A percentile compares a stretch with the other conserved stretches of the same genome.
phyloP scores from a whole-genome alignment of 345 rosid species.

The Litchi chinensis region DNA sequence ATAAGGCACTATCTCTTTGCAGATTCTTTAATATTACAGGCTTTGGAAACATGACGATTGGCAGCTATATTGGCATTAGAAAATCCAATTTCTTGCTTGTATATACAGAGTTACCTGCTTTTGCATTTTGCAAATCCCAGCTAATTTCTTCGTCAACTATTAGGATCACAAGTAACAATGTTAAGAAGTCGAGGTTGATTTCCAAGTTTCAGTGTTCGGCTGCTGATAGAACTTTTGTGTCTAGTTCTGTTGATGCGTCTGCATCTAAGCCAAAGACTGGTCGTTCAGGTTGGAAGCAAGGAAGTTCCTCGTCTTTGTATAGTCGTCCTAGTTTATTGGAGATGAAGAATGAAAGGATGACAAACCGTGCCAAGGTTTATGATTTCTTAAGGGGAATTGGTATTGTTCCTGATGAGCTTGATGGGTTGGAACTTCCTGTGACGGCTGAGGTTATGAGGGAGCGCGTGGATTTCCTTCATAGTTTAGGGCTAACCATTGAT shows the following conservation, averaged over 20 bases:
- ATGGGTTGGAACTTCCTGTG: constrained; percentile 91
- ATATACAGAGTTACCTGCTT: constrained; percentile 59
- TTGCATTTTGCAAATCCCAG: constrained; percentile 32
- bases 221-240: constrained; percentile 48
- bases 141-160: constrained; percentile 27
- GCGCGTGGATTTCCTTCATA: constrained; percentile 82
- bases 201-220: constrained; percentile 42
- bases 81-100: constrained; percentile 59
- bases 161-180: constrained; percentile 36
- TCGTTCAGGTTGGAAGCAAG: constrained; percentile 39
- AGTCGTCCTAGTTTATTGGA: constrained; percentile 68
- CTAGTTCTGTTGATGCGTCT: constrained; percentile 45
- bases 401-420: constrained; percentile 76
- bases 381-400: constrained; percentile 70
- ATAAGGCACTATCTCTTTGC: constrained; percentile 20
- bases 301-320: constrained; percentile 62
- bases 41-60: constrained; percentile 49
- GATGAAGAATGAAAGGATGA: constrained; percentile 69
- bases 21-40: constrained; percentile 16
- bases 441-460: constrained; percentile 80
- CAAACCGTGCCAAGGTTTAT: constrained; percentile 74
- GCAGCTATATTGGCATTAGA: constrained; percentile 51
- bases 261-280: constrained; percentile 30
- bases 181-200: constrained; percentile 31
- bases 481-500: constrained; percentile 71